Percentiles rank a stretch among this genome's conserved stretches.
These are phyloP conservation scores for Polytrichum formosum DNA, from an alignment of 225 moss, liverwort and hornwort genomes.

Conservation along the genomic window DNA sequence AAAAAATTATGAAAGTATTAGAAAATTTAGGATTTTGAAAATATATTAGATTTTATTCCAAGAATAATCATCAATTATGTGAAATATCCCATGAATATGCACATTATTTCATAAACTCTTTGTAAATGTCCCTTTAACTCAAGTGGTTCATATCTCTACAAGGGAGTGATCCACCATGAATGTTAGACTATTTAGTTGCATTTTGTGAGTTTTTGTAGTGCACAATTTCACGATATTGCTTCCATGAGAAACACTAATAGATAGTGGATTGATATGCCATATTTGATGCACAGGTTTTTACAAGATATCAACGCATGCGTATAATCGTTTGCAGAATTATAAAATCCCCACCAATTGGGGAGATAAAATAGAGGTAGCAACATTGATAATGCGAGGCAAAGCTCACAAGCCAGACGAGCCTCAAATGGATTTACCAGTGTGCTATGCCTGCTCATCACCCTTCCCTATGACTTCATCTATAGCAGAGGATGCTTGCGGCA, in stretches of 20 bases:
- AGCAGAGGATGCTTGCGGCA: constrained; percentile 50
- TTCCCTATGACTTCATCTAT: constrained; percentile 56
- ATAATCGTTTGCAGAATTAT: constrained; percentile 64
- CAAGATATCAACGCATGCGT: constrained; percentile 77
- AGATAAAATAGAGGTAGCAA: constrained; percentile 79
- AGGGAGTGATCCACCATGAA: too few relatives aligned
- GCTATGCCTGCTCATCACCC: constrained; percentile 71
- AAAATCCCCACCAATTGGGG: constrained; percentile 77
- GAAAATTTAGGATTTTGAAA: too few relatives aligned
- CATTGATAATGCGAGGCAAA: constrained; percentile 64
- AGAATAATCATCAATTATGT: too few relatives aligned
- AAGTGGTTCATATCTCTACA: too few relatives aligned
- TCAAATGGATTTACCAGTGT: constrained; percentile 58
- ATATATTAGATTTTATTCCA: too few relatives aligned
- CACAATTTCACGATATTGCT: not conserved
- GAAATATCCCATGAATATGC: too few relatives aligned
- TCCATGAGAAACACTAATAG: not conserved
- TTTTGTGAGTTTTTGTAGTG: too few relatives aligned
- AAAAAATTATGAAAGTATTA: too few relatives aligned
- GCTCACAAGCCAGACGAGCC: constrained; percentile 39
- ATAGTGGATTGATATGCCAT: too few relatives aligned
- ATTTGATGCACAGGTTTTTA: constrained; percentile 52
- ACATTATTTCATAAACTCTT: too few relatives aligned
- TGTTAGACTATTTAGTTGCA: too few relatives aligned
- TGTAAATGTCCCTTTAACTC: too few relatives aligned